Evolutionary conservation across 768 basidiomycete genomes (phyloP), one percentile per base, ranked within the genome.

Genomic region (Lactifluus rugatus): DNA sequence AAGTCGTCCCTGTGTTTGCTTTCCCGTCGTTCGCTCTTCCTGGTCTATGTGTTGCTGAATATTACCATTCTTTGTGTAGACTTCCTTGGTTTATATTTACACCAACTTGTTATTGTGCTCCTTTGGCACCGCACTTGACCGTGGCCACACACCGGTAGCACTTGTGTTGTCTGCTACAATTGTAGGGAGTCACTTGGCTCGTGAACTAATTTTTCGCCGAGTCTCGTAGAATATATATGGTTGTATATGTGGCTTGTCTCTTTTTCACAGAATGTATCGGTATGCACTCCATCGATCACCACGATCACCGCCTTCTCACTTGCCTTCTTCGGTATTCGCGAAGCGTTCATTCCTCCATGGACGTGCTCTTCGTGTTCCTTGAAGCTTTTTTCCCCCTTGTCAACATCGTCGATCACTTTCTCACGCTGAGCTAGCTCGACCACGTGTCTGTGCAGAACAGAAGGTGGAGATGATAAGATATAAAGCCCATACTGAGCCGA

Each of bases 201-300:
- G 41, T 44, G 42, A 49, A 41, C 47, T 60, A 44, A 51, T 51
- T 48, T 36, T 50, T 51, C 34, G 26, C 36, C 19, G 26, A 58
- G 42, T 39, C 51, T 51, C 57, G 36, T 58, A 61, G 57, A 58
- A 42, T 48, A 47, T 58, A 51, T 44, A 44, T 60, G 47, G n/a
- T 48, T 57, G 48, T 49, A 56, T 21, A 58, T 47, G 39, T 60
- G 48, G 16, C 28, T 51, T 58, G 48, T 56, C 48, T 28, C 25
- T 28, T 17, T 48, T 11, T 78, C 67, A 86, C 45, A 82, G 66
- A 16, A 73, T 80, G 69, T 89, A 89, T 64, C 82, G 74, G 67
- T 88, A 89, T 23, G 87, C 86, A 64, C 84, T 86, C 86, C 85
- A 87, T 47, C 71, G 70, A 69, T 89, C 85, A 2, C 85, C 86